Evolutionary conservation across 2,329 filamentous ascomycete species (phyloP), one percentile per base, ranked within the genome.

Genomic region (Diaporthe sp.): DNA sequence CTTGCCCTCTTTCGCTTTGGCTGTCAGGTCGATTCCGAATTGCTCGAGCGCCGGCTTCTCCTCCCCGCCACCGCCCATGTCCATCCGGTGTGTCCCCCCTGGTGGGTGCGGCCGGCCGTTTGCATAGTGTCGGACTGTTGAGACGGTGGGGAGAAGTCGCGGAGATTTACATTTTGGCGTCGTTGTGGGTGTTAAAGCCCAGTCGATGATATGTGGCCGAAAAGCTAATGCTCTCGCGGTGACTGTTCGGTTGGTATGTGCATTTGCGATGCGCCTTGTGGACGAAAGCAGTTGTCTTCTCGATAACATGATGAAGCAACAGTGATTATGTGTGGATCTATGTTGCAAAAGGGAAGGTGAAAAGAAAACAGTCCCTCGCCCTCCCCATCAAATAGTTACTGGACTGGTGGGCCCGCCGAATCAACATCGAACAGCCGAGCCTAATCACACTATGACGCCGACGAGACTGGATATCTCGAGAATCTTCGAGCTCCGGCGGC

Each of bases 11-110:
- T 90, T 94, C 28, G 97, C 97, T 80, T 91, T 91, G 17, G 92
- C 94, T 2, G 97, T 98, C 72, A 99, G 88, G 82, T 99, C 96
- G 76, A 98, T 89, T 75, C 97, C 97, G 81, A 93, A 99, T 83
- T 98, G 91, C 84, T 98, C 96, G 71, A 98, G 86, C 0, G 97
- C 96, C 3, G 96, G 88, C 85, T 98, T 98, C 84, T 98, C 88
- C 60, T 90, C 89, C 79, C 90, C 90, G 39, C 88, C 94, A 39
- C 67, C 67, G 73, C 95, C 91, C 82, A 98, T 85, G 82, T 98
- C 92, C 96, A 98, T 98, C 78, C 94, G 94, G 85, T 98, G 95
- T 1, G 95, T 98, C 74, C 96, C 96, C 70, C 96, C 96, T 0
- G 96, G 95, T 1, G 95, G 96, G 78, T 97, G 95, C 77, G 95